Evolutionary conservation across 2,329 filamentous ascomycete species (phyloP).

Genomic region (Alternaria panax): DNA sequence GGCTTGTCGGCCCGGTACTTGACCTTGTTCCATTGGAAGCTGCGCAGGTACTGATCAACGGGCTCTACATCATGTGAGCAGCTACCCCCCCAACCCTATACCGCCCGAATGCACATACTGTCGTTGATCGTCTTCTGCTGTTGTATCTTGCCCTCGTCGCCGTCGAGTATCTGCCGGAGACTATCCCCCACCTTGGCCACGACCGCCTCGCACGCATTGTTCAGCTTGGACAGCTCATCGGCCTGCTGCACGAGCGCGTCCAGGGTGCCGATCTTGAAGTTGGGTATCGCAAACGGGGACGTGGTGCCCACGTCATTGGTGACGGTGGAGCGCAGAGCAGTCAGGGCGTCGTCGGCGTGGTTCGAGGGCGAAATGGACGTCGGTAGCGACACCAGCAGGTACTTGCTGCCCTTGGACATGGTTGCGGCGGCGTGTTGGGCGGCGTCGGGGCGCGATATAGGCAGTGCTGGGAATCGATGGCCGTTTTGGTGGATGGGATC

Average conservation of each 20-base stretch:
- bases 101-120: constrained; percentile 60
- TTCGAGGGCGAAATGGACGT: constrained; percentile 83
- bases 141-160: constrained; percentile 80
- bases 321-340: constrained; percentile 75
- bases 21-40: constrained; percentile 96
- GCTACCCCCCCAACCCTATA: background rate
- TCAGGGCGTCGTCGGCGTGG: constrained; percentile 81
- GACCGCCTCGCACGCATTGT: constrained; percentile 77
- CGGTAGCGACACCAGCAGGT: constrained; percentile 89
- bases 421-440: constrained; percentile 25
- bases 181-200: constrained; percentile 90
- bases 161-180: constrained; percentile 80
- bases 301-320: constrained; percentile 77
- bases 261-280: constrained; percentile 97
- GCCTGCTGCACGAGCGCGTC: constrained; percentile 96
- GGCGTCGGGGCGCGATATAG: constrained; percentile 25
- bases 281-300: constrained; percentile 80
- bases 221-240: constrained; percentile 91
- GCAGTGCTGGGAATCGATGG: constrained; percentile 25
- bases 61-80: constrained; percentile 68
- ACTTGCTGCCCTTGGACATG: constrained; percentile 65
- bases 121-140: constrained; percentile 95
- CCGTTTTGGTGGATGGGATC: constrained; percentile 29
- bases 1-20: constrained; percentile 95
- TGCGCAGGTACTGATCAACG: constrained; percentile 89